phyloP scores from a whole-genome alignment of 768 basidiomycete species.

The Clathrus columnatus region DNA sequence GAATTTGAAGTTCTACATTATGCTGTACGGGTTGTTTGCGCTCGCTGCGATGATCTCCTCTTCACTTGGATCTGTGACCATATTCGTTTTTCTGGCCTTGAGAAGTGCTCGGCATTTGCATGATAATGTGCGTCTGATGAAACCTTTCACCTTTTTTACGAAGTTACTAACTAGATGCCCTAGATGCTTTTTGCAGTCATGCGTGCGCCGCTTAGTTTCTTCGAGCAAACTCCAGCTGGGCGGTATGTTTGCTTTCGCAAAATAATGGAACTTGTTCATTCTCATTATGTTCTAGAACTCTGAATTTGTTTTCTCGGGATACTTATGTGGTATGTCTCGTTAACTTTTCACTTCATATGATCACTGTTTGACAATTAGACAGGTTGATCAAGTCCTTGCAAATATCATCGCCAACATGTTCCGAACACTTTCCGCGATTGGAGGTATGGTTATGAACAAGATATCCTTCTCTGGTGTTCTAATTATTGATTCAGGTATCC shows the following conservation, averaged over 20 bases:
- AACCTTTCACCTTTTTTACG: not conserved
- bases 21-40: conserved; percentile 63
- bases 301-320: conserved; percentile 90
- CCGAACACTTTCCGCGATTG: conserved; percentile 51
- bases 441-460: conserved; percentile 28
- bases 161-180: not conserved
- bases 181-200: conserved; percentile 78
- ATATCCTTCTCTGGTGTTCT: conserved; percentile 24
- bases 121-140: conserved; percentile 55
- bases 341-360: not conserved
- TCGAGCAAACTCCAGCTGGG: conserved; percentile 82
- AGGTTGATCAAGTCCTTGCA: conserved; percentile 70
- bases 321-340: conserved; percentile 44
- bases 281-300: conserved; percentile 39
- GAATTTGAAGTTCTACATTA: conserved; percentile 49
- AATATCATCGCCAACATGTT: conserved; percentile 65
- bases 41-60: conserved; percentile 43
- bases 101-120: conserved; percentile 69
- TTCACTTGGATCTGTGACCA: conserved; percentile 15
- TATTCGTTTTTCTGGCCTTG: conserved; percentile 73
- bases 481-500: conserved; percentile 24
- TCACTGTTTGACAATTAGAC: conserved; percentile 18
- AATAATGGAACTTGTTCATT: not conserved
- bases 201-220: conserved; percentile 78
- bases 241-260: conserved; percentile 35